Evolutionary conservation across 768 basidiomycete species (phyloP).

Genomic region (Leccinum boreale): DNA sequence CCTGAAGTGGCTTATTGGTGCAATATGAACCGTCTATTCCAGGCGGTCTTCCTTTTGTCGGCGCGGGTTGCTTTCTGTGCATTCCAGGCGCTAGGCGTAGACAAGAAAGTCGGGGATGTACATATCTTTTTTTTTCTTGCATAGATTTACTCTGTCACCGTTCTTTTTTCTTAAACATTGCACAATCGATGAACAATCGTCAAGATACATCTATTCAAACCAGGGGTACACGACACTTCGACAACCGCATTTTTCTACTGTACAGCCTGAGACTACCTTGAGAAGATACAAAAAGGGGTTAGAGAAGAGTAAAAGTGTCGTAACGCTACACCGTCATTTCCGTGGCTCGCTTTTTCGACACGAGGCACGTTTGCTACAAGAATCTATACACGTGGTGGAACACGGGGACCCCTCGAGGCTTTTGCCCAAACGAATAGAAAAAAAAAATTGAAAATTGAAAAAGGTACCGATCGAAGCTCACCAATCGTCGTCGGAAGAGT

Average conservation of each 20-base stretch:
- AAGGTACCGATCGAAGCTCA: background rate
- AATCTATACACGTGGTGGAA: background rate
- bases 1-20: constrained; percentile 33
- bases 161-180: background rate
- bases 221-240: too few relatives aligned
- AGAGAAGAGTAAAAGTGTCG: too few relatives aligned
- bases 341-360: background rate
- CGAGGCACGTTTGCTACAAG: background rate
- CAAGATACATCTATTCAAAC: too few relatives aligned
- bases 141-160: background rate
- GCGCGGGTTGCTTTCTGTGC: background rate
- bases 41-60: constrained; percentile 7
- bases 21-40: constrained; percentile 16
- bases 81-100: constrained; percentile 7
- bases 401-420: background rate
- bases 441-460: background rate
- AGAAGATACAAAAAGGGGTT: background rate
- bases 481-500: constrained; percentile 31
- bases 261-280: background rate
- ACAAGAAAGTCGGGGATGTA: constrained; percentile 9
- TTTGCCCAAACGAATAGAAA: background rate
- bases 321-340: background rate
- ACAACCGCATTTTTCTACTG: background rate
- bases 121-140: background rate
- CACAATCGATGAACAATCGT: too few relatives aligned